These are phyloP conservation scores for Suhomyces wounanorum DNA, from an alignment of 1,139 yeast species.

Conservation along the genomic window DNA sequence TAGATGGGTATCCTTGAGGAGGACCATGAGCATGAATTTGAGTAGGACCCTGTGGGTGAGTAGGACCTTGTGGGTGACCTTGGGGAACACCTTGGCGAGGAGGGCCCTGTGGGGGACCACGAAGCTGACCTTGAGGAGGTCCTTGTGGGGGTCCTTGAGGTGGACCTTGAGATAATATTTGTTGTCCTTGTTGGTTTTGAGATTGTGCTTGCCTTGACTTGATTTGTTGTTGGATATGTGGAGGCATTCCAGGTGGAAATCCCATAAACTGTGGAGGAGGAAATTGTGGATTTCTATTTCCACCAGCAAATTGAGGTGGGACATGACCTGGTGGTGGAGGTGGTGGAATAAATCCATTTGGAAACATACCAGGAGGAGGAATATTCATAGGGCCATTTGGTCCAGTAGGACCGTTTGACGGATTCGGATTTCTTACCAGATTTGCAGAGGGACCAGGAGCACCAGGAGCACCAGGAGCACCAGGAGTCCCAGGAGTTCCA, in stretches of 20 bases:
- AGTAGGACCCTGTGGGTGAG: conserved; percentile 16
- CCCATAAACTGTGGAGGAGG: conserved; percentile 27
- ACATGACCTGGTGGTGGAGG: conserved; percentile 31
- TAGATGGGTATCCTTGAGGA: conserved; percentile 16
- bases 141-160: conserved; percentile 17
- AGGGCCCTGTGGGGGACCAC: conserved; percentile 16
- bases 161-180: neutral
- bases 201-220: conserved; percentile 8
- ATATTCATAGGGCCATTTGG: conserved; percentile 1
- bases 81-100: conserved; percentile 10
- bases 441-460: neutral
- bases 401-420: conserved; percentile 6
- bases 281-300: conserved; percentile 22
- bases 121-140: conserved; percentile 15
- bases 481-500: neutral
- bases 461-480: neutral
- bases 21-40: conserved; percentile 10
- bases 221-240: conserved; percentile 13
- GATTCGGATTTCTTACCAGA: neutral
- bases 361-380: conserved; percentile 6
- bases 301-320: conserved; percentile 25
- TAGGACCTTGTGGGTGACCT: conserved; percentile 17
- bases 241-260: conserved; percentile 29
- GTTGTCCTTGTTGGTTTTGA: conserved; percentile 4
- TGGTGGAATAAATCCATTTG: conserved; percentile 9